Conservation (phyloP, 495 filamentous ascomycete species). For the Bacidia gigantensis region DNA sequence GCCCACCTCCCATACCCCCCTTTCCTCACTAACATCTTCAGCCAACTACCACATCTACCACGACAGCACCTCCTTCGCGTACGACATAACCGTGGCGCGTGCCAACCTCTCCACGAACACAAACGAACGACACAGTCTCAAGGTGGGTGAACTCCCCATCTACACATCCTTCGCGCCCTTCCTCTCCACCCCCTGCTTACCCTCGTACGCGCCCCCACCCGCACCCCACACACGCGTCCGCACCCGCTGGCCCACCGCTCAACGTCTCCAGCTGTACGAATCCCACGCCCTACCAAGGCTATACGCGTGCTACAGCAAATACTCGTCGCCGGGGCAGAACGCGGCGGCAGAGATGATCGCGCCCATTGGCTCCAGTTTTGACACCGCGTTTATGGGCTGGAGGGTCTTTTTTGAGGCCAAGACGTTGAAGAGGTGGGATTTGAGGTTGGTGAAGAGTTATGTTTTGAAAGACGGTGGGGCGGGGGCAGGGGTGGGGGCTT, state of each 20-base stretch:
- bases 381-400: slow-evolving; percentile 33
- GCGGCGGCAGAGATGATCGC: slow-evolving; percentile 21
- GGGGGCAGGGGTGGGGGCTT: background rate
- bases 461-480: background rate
- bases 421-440: slow-evolving; percentile 42
- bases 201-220: background rate
- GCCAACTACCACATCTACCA: slow-evolving; percentile 35
- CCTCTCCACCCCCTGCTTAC: slow-evolving; percentile 1
- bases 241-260: slow-evolving; percentile 6
- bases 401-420: slow-evolving; percentile 41
- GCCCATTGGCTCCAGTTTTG: slow-evolving; percentile 20
- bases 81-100: slow-evolving; percentile 35
- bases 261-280: slow-evolving; percentile 37
- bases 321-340: slow-evolving; percentile 21
- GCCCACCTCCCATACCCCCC: background rate
- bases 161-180: background rate
- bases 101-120: slow-evolving; percentile 25
- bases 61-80: slow-evolving; percentile 33
- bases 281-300: slow-evolving; percentile 30
- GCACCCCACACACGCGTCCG: slow-evolving; percentile 4
- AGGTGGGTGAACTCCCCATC: slow-evolving; percentile 17
- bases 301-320: slow-evolving; percentile 32
- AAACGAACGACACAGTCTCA: slow-evolving; percentile 27
- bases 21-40: slow-evolving; percentile 11
- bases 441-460: slow-evolving; percentile 20